Conservation (phyloP, 2,329 filamentous ascomycete species). For the Lecanosticta acicola region DNA sequence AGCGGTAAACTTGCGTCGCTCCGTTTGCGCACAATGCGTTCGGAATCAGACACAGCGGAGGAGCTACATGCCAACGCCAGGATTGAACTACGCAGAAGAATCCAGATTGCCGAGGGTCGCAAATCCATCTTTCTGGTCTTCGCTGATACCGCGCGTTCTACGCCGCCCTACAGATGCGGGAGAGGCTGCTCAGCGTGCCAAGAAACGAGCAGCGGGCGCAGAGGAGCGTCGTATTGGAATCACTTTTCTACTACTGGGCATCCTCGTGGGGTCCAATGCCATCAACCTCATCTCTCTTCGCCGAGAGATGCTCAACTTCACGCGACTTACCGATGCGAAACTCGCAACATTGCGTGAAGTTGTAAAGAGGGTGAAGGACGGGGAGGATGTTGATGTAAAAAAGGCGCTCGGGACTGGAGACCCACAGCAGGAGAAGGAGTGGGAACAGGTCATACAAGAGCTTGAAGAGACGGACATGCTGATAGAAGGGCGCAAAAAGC, state of each 20-base stretch:
- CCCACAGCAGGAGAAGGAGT: slow-evolving; percentile 68
- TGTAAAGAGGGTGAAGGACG: slow-evolving; percentile 62
- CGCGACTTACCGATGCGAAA: slow-evolving; percentile 70
- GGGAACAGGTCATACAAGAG: slow-evolving; percentile 68
- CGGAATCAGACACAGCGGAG: background rate
- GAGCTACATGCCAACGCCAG: background rate
- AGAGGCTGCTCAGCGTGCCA: slow-evolving; percentile 18
- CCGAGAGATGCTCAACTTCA: slow-evolving; percentile 67
- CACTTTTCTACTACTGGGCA: slow-evolving; percentile 59
- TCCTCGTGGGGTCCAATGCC: slow-evolving; percentile 89
- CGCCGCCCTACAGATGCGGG: slow-evolving; percentile 20
- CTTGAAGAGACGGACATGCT: slow-evolving; percentile 31
- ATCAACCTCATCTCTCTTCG: slow-evolving; percentile 84
- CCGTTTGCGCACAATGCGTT: background rate
- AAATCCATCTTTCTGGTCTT: slow-evolving; percentile 33
- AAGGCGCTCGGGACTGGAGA: slow-evolving; percentile 74
- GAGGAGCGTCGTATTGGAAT: slow-evolving; percentile 54
- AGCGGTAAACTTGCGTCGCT: too few relatives aligned
- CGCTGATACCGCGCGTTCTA: slow-evolving; percentile 31
- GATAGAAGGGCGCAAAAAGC: slow-evolving; percentile 26
- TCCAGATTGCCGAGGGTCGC: slow-evolving; percentile 31
- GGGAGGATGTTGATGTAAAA: slow-evolving; percentile 80
- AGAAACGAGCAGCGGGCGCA: slow-evolving; percentile 15
- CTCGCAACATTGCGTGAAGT: slow-evolving; percentile 72
- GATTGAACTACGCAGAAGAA: slow-evolving; percentile 4